Percentiles rank a stretch among this genome's conserved stretches.
Conservation (phyloP, 768 basidiomycete species). For the Kwoniella newhampshirensis region DNA sequence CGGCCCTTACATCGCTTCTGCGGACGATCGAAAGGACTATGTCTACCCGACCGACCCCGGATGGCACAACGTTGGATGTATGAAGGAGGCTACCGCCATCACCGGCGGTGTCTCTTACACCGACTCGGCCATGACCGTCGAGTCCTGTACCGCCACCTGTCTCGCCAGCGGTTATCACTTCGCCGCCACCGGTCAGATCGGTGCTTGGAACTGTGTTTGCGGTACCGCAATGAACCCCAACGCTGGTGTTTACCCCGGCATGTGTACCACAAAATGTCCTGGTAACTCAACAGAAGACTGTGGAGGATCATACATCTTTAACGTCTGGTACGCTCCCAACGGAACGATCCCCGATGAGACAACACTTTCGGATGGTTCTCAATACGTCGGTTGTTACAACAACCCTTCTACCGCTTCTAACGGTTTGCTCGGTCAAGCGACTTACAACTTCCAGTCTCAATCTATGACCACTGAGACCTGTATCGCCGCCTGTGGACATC, state of each 20-base stretch:
- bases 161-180: conserved; percentile 22
- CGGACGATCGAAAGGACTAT: conserved; percentile 18
- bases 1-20: conserved; percentile 26
- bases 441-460: conserved; percentile 31
- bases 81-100: conserved; percentile 19
- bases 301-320: conserved; percentile 21
- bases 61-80: conserved; percentile 38
- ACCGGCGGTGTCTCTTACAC: conserved; percentile 23
- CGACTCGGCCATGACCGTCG: conserved; percentile 25
- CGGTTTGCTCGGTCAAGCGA: conserved; percentile 22
- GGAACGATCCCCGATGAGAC: conserved; percentile 11
- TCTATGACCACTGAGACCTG: conserved; percentile 45
- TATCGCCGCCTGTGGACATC: conserved; percentile 34
- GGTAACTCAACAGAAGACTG: conserved; percentile 21
- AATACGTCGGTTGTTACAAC: conserved; percentile 37
- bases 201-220: conserved; percentile 20
- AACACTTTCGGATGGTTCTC: conserved; percentile 6
- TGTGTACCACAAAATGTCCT: conserved; percentile 20
- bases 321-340: conserved; percentile 18
- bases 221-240: conserved; percentile 20
- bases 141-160: conserved; percentile 25
- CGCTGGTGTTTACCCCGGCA: conserved; percentile 10
- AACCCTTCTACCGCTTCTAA: conserved; percentile 16
- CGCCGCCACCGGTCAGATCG: conserved; percentile 24
- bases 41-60: conserved; percentile 30